These are phyloP conservation scores for Neopestalotiopsis sp. DNA, from an alignment of 2,329 filamentous ascomycete species.

Conservation along the genomic window DNA sequence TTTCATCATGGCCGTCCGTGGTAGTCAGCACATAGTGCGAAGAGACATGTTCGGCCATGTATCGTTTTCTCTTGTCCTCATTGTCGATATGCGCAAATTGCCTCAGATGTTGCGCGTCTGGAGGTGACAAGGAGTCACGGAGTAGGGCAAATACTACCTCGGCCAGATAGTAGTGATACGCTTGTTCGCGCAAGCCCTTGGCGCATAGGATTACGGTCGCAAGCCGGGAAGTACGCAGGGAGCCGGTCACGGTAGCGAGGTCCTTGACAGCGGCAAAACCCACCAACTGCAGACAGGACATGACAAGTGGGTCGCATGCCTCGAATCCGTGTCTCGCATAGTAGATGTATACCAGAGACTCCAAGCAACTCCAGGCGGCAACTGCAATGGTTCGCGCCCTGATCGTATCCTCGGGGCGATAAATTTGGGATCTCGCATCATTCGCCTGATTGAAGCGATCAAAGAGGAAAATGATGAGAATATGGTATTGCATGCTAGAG, in stretches of 20 bases:
- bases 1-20: neutral
- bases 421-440: constrained; percentile 17
- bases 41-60: constrained; percentile 2
- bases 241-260: constrained; percentile 21
- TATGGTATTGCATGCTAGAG: neutral
- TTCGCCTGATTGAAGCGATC: neutral
- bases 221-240: constrained; percentile 22
- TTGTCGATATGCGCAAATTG: constrained; percentile 7
- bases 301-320: constrained; percentile 31
- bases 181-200: constrained; percentile 38
- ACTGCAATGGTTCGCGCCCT: neutral
- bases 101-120: neutral
- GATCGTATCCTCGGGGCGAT: constrained; percentile 13
- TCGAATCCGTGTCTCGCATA: constrained; percentile 41
- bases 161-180: constrained; percentile 38
- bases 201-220: constrained; percentile 39
- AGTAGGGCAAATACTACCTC: constrained; percentile 38
- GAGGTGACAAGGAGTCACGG: constrained; percentile 24
- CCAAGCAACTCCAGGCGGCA: constrained; percentile 32
- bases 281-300: constrained; percentile 37
- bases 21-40: constrained; percentile 1
- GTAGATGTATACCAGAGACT: constrained; percentile 39
- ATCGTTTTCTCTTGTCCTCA: neutral
- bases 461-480: constrained; percentile 3
- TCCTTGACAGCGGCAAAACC: constrained; percentile 33